phyloP scores from a whole-genome alignment of 257 asterid species.

The Lantana camara region DNA sequence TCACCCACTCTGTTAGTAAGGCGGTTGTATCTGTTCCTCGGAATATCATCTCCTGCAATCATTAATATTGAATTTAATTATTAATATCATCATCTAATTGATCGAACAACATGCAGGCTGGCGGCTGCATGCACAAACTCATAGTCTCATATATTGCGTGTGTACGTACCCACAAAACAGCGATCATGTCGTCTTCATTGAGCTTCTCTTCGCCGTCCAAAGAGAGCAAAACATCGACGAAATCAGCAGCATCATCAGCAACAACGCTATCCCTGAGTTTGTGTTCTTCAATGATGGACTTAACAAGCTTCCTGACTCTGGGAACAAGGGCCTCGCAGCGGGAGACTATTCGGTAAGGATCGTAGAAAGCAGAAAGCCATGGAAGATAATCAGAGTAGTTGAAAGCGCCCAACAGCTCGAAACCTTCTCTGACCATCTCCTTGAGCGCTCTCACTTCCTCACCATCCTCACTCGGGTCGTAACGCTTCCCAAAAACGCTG shows the following conservation, averaged over 20 bases:
- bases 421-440: conserved; percentile 64
- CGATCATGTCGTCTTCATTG: conserved; percentile 69
- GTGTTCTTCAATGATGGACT: conserved; percentile 49
- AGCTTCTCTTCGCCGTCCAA: conserved; percentile 81
- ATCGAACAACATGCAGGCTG: neutral
- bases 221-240: conserved; percentile 67
- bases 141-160: too few species aligned
- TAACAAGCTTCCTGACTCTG: conserved; percentile 51
- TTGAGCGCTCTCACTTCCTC: conserved; percentile 40
- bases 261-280: neutral
- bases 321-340: conserved; percentile 55
- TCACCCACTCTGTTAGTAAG: conserved; percentile 55
- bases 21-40: conserved; percentile 66
- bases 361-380: conserved; percentile 48
- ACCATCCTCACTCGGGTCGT: conserved; percentile 24
- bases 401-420: conserved; percentile 58
- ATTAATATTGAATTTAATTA: too few species aligned
- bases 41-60: conserved; percentile 55
- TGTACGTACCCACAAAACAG: conserved; percentile 81
- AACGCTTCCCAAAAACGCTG: conserved; percentile 60
- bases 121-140: too few species aligned
- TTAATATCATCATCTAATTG: too few species aligned
- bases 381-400: conserved; percentile 71
- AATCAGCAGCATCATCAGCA: conserved; percentile 35
- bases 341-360: conserved; percentile 35